Evolutionary conservation across 805 yeast species (phyloP).

Genomic region (Maudiozyma saulgeensis): DNA sequence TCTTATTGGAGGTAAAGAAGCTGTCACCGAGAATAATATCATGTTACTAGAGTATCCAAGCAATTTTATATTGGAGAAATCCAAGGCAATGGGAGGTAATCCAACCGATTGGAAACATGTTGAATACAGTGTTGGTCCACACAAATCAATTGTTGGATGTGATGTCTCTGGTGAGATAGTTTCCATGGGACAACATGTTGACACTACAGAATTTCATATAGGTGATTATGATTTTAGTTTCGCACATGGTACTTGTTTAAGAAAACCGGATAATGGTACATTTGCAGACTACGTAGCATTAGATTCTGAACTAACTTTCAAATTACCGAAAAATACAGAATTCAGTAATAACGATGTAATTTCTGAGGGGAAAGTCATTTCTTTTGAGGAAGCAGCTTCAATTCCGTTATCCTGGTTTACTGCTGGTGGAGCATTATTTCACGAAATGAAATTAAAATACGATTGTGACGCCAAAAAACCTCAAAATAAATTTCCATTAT

Average conservation of each 20-base stretch:
- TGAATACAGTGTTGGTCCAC: slow-evolving; percentile 29
- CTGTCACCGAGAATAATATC: slow-evolving; percentile 20
- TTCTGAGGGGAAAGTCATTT: slow-evolving; percentile 32
- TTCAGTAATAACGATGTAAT: slow-evolving; percentile 15
- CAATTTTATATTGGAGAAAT: slow-evolving; percentile 36
- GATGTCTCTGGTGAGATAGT: slow-evolving; percentile 55
- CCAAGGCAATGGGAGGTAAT: slow-evolving; percentile 48
- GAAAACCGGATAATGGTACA: slow-evolving; percentile 40
- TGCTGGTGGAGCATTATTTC: slow-evolving; percentile 33
- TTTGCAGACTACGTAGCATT: slow-evolving; percentile 45
- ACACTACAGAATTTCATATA: slow-evolving; percentile 22
- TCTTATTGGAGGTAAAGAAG: slow-evolving; percentile 28
- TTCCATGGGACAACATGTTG: slow-evolving; percentile 36
- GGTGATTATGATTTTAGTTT: slow-evolving; percentile 51
- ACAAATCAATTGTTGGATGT: slow-evolving; percentile 47
- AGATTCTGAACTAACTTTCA: slow-evolving; percentile 14
- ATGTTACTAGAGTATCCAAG: slow-evolving; percentile 25
- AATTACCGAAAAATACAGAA: slow-evolving; percentile 8
- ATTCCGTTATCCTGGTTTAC: slow-evolving; percentile 48
- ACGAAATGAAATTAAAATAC: slow-evolving; percentile 27
- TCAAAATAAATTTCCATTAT: slow-evolving; percentile 32
- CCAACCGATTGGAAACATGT: slow-evolving; percentile 68
- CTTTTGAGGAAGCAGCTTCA: slow-evolving; percentile 62
- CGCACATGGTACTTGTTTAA: slow-evolving; percentile 45
- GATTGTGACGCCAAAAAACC: slow-evolving; percentile 12